Evolutionary conservation across 176 grass and related monocot genomes (phyloP).

Genomic region (Triticum dicoccoides): DNA sequence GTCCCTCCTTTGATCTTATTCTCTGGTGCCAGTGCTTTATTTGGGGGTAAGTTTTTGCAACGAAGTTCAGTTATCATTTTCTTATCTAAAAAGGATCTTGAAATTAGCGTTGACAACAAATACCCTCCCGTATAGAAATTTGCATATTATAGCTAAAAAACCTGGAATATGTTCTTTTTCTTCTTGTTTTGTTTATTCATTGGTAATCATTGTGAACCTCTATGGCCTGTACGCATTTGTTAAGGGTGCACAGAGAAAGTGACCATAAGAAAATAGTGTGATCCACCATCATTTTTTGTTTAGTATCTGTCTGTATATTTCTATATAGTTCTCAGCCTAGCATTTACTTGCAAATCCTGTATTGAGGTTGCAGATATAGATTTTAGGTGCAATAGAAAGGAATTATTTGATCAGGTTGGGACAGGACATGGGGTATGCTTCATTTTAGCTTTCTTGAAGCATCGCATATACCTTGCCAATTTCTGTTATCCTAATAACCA

Average conservation of each 20-base stretch:
- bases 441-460: neutral
- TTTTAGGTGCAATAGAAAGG: neutral
- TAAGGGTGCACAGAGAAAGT: neutral
- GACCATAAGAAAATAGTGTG: neutral
- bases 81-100: neutral
- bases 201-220: neutral
- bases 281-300: neutral
- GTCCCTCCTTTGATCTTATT: slow-evolving; percentile 71
- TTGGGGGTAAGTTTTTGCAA: slow-evolving; percentile 64
- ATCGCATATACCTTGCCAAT: neutral
- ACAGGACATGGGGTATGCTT: neutral
- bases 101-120: neutral
- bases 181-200: neutral
- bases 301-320: neutral
- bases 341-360: neutral
- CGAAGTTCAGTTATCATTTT: neutral
- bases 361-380: neutral
- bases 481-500: neutral
- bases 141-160: neutral
- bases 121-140: neutral
- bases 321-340: neutral
- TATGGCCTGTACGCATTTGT: neutral
- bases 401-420: neutral
- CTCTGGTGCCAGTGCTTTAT: slow-evolving; percentile 81
- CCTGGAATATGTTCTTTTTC: neutral